Percentiles rank a stretch among this genome's conserved stretches.
These are phyloP conservation scores for Ramaria rubella DNA, from an alignment of 768 basidiomycete species.

Conservation along the genomic window DNA sequence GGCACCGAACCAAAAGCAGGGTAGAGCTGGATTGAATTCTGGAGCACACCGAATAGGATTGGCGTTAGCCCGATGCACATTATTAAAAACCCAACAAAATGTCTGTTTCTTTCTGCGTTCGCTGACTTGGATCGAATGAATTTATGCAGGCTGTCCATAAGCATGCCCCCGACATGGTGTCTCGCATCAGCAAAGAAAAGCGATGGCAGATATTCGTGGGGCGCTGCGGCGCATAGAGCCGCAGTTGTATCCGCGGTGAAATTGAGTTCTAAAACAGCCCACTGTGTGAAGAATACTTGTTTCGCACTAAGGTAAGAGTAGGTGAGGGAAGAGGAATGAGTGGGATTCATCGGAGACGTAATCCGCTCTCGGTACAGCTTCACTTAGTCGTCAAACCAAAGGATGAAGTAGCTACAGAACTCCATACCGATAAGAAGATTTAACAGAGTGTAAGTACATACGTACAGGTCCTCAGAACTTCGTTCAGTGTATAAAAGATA, in stretches of 20 bases:
- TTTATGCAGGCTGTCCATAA: not conserved
- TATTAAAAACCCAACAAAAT: constrained; percentile 10
- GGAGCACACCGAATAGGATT: constrained; percentile 12
- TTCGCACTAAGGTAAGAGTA: constrained; percentile 9
- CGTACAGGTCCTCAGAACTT: constrained; percentile 16
- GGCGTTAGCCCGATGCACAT: constrained; percentile 15
- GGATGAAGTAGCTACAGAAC: constrained; percentile 1
- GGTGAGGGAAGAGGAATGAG: not conserved
- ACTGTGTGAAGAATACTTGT: constrained; percentile 9
- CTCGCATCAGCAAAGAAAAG: not conserved
- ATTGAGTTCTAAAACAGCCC: constrained; percentile 11
- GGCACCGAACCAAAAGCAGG: constrained; percentile 17
- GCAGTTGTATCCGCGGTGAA: not conserved
- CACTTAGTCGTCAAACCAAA: not conserved
- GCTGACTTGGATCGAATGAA: constrained; percentile 10
- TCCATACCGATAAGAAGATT: not conserved
- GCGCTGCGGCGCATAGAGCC: not conserved
- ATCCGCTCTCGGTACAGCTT: not conserved
- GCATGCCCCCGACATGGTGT: not conserved
- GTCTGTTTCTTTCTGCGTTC: constrained; percentile 15
- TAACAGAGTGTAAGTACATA: constrained; percentile 8
- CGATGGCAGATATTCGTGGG: not conserved
- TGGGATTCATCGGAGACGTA: not conserved
- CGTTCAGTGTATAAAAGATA: constrained; percentile 16
- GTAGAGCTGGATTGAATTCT: constrained; percentile 11